These are phyloP conservation scores for Erysimum cheiri DNA, from an alignment of 441 rosid species.

Conservation along the genomic window DNA sequence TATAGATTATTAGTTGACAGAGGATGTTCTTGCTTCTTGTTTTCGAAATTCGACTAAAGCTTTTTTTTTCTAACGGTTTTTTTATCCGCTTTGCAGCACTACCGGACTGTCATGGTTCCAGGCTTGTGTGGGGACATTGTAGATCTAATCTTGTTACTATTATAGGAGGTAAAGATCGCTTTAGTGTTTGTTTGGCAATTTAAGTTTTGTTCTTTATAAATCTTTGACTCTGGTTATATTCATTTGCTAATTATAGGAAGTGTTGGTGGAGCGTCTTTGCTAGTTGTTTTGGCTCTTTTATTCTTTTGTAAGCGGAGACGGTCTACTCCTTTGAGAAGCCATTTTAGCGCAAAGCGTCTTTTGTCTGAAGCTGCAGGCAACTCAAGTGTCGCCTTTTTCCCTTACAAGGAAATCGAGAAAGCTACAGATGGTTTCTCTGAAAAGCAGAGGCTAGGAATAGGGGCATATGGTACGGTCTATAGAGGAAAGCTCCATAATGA, in stretches of 20 bases:
- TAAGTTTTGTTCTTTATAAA: background rate
- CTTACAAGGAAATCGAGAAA: conserved; percentile 76
- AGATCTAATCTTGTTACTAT: conserved; percentile 52
- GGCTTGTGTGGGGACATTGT: conserved; percentile 57
- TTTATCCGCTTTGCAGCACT: conserved; percentile 41
- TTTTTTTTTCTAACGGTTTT: background rate
- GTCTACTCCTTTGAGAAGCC: conserved; percentile 46
- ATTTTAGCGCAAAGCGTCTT: conserved; percentile 50
- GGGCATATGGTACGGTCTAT: conserved; percentile 91
- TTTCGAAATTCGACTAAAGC: background rate
- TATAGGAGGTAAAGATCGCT: conserved; percentile 61
- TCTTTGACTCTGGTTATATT: conserved; percentile 20
- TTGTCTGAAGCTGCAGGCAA: conserved; percentile 60
- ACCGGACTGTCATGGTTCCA: conserved; percentile 52
- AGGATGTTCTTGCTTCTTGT: conserved; percentile 2
- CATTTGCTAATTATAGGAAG: conserved; percentile 50
- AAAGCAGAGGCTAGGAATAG: conserved; percentile 83
- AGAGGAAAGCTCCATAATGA: conserved; percentile 71
- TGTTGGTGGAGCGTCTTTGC: conserved; percentile 53
- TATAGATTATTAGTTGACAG: conserved; percentile 1
- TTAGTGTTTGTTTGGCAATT: conserved; percentile 5
- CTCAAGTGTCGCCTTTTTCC: conserved; percentile 67
- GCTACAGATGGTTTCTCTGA: conserved; percentile 77
- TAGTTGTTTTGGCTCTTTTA: conserved; percentile 48
- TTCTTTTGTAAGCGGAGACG: conserved; percentile 51